Percentiles rank a stretch among this genome's conserved stretches.
Conservation (phyloP, 192 early-diverging fungal genomes). For the Phycomyces nitens region DNA sequence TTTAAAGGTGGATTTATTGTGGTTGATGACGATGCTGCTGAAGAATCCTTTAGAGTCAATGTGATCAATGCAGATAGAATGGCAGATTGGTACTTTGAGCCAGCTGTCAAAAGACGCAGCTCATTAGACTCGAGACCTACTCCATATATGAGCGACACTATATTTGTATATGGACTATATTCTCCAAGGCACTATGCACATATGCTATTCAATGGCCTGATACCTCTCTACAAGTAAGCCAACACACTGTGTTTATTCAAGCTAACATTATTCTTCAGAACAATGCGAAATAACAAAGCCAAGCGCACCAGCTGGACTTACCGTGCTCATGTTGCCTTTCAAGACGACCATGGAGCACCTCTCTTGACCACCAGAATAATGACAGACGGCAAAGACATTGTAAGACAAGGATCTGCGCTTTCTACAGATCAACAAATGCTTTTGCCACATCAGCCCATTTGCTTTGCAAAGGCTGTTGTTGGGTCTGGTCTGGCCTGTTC, state of each 20-base stretch:
- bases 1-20: no score
- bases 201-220: constrained; percentile 45
- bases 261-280: constrained; percentile 14
- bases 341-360: constrained; percentile 14
- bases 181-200: constrained; percentile 44
- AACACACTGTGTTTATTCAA: no score
- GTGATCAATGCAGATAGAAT: no score
- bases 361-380: constrained; percentile 13
- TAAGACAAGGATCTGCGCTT: constrained; percentile 4
- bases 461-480: constrained; percentile 30
- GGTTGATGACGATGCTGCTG: no score
- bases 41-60: no score
- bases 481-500: constrained; percentile 29
- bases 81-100: no score
- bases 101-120: no score
- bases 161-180: constrained; percentile 42
- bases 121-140: no score
- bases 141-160: no score
- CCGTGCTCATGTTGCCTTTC: constrained; percentile 15
- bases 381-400: constrained; percentile 16
- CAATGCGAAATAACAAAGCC: constrained; percentile 19
- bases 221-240: constrained; percentile 31
- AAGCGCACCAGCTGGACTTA: constrained; percentile 19
- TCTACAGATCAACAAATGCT: constrained; percentile 8
- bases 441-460: constrained; percentile 17